phyloP scores from a whole-genome alignment of 2,329 filamentous ascomycete species.

The Tolypocladium capitatum region DNA sequence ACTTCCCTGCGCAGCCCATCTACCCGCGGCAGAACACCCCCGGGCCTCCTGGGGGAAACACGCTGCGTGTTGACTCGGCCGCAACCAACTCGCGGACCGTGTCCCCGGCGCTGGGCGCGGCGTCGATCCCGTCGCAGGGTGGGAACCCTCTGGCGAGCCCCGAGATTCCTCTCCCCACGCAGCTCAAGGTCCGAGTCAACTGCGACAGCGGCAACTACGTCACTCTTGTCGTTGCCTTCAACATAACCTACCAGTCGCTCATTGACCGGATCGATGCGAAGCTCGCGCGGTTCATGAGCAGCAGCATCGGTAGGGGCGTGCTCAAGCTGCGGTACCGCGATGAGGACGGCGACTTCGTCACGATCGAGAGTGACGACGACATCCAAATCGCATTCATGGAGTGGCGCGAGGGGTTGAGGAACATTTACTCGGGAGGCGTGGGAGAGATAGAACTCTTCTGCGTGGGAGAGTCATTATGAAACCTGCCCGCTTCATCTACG shows the following conservation, averaged over 20 bases:
- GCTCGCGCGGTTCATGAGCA: constrained; percentile 70
- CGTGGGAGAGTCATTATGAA: constrained; percentile 34
- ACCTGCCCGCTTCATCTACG: not conserved
- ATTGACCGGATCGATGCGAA: constrained; percentile 96
- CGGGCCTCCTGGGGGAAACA: constrained; percentile 17
- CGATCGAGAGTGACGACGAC: constrained; percentile 89
- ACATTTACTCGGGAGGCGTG: constrained; percentile 51
- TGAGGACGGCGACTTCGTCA: constrained; percentile 84
- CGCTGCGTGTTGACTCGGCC: constrained; percentile 25
- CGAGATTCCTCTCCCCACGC: constrained; percentile 48
- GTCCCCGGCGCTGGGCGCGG: constrained; percentile 32
- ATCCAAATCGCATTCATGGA: constrained; percentile 92
- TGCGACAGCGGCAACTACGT: constrained; percentile 78
- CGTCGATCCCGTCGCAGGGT: constrained; percentile 12
- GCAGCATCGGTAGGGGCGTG: constrained; percentile 69
- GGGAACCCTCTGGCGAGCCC: constrained; percentile 23
- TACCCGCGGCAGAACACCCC: constrained; percentile 35
- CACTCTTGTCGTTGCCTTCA: constrained; percentile 89
- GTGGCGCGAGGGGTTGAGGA: constrained; percentile 61
- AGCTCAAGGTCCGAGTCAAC: constrained; percentile 92
- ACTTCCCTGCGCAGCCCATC: constrained; percentile 42
- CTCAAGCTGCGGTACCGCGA: constrained; percentile 85
- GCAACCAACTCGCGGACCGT: constrained; percentile 28
- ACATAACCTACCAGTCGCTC: constrained; percentile 85
- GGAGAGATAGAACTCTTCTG: constrained; percentile 88